Percentiles rank a stretch among this genome's conserved stretches.
phyloP scores from a whole-genome alignment of 768 basidiomycete genomes.

The Zangia roseola region DNA sequence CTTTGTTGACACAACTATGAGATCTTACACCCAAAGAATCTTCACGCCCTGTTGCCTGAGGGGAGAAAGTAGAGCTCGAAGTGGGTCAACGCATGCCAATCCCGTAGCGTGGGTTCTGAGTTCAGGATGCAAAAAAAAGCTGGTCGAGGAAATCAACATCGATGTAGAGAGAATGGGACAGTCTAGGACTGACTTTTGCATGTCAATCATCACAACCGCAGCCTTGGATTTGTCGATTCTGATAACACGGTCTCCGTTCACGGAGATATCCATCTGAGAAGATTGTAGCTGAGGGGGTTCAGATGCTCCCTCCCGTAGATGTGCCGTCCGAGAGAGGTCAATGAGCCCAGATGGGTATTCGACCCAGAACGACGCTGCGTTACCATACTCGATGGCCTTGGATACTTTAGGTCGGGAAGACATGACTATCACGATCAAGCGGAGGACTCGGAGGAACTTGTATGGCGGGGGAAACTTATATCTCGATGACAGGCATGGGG shows the following conservation, averaged over 20 bases:
- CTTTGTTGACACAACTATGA: not conserved
- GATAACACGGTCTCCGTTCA: constrained; percentile 49
- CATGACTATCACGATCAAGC: constrained; percentile 27
- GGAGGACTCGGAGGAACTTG: not conserved
- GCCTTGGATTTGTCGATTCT: constrained; percentile 48
- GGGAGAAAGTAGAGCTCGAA: constrained; percentile 46
- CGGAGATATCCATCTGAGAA: constrained; percentile 52
- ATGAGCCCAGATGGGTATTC: constrained; percentile 66
- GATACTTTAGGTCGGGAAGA: constrained; percentile 45
- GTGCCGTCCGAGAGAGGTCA: constrained; percentile 53
- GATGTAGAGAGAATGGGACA: not conserved
- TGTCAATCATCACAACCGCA: constrained; percentile 66
- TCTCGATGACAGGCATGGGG: constrained; percentile 3
- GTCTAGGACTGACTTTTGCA: constrained; percentile 62
- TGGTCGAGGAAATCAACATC: constrained; percentile 21
- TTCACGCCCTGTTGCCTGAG: constrained; percentile 51
- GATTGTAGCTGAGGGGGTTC: constrained; percentile 33
- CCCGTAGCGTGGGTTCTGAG: constrained; percentile 54
- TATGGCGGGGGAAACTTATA: constrained; percentile 1
- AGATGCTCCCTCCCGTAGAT: constrained; percentile 29
- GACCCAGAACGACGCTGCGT: constrained; percentile 58
- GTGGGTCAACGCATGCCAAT: constrained; percentile 54
- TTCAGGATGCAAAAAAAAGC: constrained; percentile 66
- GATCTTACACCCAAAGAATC: constrained; percentile 62
- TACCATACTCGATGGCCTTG: constrained; percentile 52